A percentile compares a stretch with the other conserved stretches of the same genome.
These are phyloP conservation scores for grape (Vitis vinifera) DNA, from an alignment of 164 flowering plant genomes.

Conservation along the genomic window DNA sequence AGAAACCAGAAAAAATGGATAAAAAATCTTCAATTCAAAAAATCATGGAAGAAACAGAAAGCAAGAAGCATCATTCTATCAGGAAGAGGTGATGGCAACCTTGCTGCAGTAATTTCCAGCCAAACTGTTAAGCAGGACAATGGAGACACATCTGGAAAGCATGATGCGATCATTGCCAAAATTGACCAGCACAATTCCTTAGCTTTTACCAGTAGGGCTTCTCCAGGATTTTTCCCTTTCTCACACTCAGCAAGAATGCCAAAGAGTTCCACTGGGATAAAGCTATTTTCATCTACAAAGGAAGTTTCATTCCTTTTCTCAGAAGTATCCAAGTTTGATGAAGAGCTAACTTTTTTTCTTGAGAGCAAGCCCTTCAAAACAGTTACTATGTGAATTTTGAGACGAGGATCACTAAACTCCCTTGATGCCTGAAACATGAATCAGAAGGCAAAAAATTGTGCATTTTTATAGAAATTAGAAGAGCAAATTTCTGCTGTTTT, in stretches of 20 bases:
- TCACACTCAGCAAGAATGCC: constrained; percentile 87
- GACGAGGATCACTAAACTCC: constrained; percentile 82
- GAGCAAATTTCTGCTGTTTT: background rate
- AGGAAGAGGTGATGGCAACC: constrained; percentile 36
- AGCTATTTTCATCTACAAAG: constrained; percentile 33
- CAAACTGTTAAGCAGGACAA: constrained; percentile 88
- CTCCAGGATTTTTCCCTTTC: constrained; percentile 78
- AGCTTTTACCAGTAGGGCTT: constrained; percentile 75
- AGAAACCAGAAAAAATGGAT: background rate
- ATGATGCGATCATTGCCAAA: constrained; percentile 89
- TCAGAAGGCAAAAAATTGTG: constrained; percentile 3
- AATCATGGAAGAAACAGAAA: background rate
- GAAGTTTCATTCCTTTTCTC: constrained; percentile 35
- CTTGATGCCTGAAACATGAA: constrained; percentile 65
- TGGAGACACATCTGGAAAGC: constrained; percentile 90
- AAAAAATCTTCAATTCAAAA: background rate
- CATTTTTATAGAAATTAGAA: background rate
- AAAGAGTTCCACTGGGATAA: constrained; percentile 78
- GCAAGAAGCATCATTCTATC: constrained; percentile 4
- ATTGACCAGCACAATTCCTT: constrained; percentile 92
- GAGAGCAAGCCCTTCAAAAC: constrained; percentile 79
- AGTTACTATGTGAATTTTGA: constrained; percentile 75
- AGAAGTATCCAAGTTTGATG: constrained; percentile 35
- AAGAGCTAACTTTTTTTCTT: constrained; percentile 46
- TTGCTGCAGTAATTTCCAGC: constrained; percentile 98